A percentile compares a stretch with the other conserved stretches of the same genome.
Evolutionary conservation across 2,329 filamentous ascomycete species (phyloP).

Genomic region (Xylaria sp.): DNA sequence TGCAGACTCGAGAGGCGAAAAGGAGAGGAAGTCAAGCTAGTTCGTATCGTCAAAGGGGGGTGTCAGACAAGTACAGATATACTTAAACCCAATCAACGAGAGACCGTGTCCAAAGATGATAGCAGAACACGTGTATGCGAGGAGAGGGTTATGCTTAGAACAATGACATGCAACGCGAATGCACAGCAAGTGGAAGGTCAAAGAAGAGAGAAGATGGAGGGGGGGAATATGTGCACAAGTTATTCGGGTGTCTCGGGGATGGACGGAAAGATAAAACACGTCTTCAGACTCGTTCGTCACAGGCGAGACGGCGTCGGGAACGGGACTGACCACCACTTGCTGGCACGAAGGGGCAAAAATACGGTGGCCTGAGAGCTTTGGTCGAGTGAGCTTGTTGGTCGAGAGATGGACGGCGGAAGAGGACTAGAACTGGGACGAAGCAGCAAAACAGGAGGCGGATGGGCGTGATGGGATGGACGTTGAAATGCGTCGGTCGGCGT

Average conservation of each 20-base stretch:
- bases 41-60: conserved; percentile 10
- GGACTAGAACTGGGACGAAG: conserved; percentile 15
- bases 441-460: conserved; percentile 22
- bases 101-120: conserved; percentile 23
- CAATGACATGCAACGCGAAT: too few relatives aligned
- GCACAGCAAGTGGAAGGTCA: conserved; percentile 22
- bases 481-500: conserved; percentile 36
- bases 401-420: conserved; percentile 6
- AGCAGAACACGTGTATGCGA: conserved; percentile 20
- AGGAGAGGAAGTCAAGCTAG: conserved; percentile 6
- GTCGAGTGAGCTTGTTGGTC: too few relatives aligned
- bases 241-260: conserved; percentile 20
- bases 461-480: conserved; percentile 26
- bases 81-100: conserved; percentile 19
- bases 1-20: conserved; percentile 8
- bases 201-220: conserved; percentile 19
- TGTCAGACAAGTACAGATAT: conserved; percentile 29
- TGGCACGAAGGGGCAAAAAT: conserved; percentile 11
- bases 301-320: conserved; percentile 7
- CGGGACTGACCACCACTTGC: background rate
- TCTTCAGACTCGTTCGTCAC: conserved; percentile 19
- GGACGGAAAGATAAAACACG: conserved; percentile 20
- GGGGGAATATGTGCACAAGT: conserved; percentile 17
- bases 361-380: conserved; percentile 17
- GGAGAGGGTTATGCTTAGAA: conserved; percentile 5